phyloP scores from a whole-genome alignment of 306 rosid genomes.

The Delonix regia region DNA sequence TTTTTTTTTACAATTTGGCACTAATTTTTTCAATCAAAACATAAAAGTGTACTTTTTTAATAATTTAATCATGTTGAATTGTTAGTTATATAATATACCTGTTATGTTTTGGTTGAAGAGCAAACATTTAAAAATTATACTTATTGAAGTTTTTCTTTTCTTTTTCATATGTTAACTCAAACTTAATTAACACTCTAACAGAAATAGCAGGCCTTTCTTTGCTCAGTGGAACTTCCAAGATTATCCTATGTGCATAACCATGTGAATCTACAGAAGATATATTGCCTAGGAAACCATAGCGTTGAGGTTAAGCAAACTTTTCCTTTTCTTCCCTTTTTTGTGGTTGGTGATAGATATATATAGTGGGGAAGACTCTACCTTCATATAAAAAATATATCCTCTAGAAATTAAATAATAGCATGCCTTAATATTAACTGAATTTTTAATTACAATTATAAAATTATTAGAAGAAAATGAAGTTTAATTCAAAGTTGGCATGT shows the following conservation, averaged over 20 bases:
- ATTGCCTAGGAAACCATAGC: constrained; percentile 13
- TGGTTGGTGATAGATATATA: not conserved
- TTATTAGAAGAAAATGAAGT: constrained; percentile 4
- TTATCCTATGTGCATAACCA: constrained; percentile 25
- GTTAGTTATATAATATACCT: too few relatives aligned
- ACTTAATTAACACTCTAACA: not conserved
- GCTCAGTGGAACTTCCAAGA: constrained; percentile 15
- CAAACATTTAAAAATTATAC: too few relatives aligned
- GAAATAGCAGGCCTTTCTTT: not conserved
- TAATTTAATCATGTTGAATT: too few relatives aligned
- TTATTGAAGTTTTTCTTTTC: too few relatives aligned
- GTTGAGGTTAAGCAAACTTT: constrained; percentile 41
- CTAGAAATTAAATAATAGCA: not conserved
- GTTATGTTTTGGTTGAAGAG: too few relatives aligned
- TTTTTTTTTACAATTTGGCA: too few relatives aligned
- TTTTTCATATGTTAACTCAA: not conserved
- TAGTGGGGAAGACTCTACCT: constrained; percentile 30
- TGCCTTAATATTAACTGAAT: constrained; percentile 1
- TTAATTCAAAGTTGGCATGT: not conserved
- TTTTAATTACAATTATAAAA: not conserved
- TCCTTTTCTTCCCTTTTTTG: not conserved
- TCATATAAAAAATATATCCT: not conserved
- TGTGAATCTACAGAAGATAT: constrained; percentile 36
- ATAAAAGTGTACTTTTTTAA: too few relatives aligned
- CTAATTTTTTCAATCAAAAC: too few relatives aligned